Evolutionary conservation across 768 basidiomycete genomes (phyloP).

Genomic region (Collybia nuda): DNA sequence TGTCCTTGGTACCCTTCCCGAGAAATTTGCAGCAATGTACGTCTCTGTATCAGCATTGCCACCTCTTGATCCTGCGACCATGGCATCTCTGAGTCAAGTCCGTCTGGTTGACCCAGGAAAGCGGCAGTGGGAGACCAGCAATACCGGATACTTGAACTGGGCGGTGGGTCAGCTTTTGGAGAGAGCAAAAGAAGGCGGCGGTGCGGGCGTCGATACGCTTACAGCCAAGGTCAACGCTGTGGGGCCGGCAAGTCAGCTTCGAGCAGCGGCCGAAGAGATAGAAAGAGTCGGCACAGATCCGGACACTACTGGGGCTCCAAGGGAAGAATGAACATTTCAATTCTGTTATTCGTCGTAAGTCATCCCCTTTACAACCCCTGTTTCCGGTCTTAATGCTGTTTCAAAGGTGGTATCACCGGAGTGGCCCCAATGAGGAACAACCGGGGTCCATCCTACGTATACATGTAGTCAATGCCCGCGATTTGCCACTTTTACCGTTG

Average conservation of each 20-base stretch:
- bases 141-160: slow-evolving; percentile 79
- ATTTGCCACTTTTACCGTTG: too few relatives aligned
- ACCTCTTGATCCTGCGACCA: slow-evolving; percentile 33
- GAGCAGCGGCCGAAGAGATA: slow-evolving; percentile 23
- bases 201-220: slow-evolving; percentile 21
- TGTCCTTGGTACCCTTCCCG: slow-evolving; percentile 37
- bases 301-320: too few relatives aligned
- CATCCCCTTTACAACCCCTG: too few relatives aligned
- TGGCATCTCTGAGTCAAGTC: slow-evolving; percentile 36
- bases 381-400: too few relatives aligned
- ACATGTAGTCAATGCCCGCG: too few relatives aligned
- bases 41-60: slow-evolving; percentile 49
- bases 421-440: too few relatives aligned
- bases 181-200: slow-evolving; percentile 19
- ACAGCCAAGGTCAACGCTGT: slow-evolving; percentile 17
- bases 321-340: too few relatives aligned
- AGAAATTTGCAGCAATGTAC: slow-evolving; percentile 44
- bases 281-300: background rate
- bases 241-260: slow-evolving; percentile 24
- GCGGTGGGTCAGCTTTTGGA: slow-evolving; percentile 56
- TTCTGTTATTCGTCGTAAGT: too few relatives aligned
- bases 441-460: too few relatives aligned
- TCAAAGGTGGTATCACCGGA: too few relatives aligned
- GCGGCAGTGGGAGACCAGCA: slow-evolving; percentile 75
- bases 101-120: slow-evolving; percentile 58